phyloP scores from a whole-genome alignment of 495 filamentous ascomycete genomes.

The Penicillium nucicola region DNA sequence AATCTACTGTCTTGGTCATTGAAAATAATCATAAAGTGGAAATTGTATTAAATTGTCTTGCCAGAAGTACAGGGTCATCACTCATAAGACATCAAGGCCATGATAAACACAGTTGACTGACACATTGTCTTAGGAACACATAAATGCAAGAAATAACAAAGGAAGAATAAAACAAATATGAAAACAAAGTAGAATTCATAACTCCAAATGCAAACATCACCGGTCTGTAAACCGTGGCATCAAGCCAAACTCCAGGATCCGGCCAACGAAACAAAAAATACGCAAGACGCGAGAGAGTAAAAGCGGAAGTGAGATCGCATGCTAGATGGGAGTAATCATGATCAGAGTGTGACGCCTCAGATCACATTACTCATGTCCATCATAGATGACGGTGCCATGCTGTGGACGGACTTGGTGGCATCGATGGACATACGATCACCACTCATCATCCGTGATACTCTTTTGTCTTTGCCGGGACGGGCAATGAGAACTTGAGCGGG shows the following conservation, averaged over 20 bases:
- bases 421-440: constrained; percentile 47
- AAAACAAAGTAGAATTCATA: constrained; percentile 14
- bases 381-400: constrained; percentile 39
- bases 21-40: neutral
- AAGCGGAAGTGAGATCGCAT: neutral
- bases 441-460: constrained; percentile 37
- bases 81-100: constrained; percentile 28
- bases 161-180: constrained; percentile 8
- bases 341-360: constrained; percentile 44
- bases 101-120: constrained; percentile 25
- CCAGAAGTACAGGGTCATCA: constrained; percentile 28
- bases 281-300: no score
- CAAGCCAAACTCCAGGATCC: constrained; percentile 9
- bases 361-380: constrained; percentile 53
- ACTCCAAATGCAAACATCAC: constrained; percentile 18
- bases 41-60: constrained; percentile 29
- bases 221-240: constrained; percentile 3
- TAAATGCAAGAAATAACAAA: constrained; percentile 4
- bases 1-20: no score
- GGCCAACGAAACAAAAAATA: constrained; percentile 1
- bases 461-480: constrained; percentile 43
- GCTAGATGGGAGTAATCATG: constrained; percentile 13
- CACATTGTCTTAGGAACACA: constrained; percentile 19
- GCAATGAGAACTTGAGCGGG: constrained; percentile 87
- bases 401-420: constrained; percentile 39